Conservation (phyloP, 306 rosid genomes). For the Citrullus mucosospermus region DNA sequence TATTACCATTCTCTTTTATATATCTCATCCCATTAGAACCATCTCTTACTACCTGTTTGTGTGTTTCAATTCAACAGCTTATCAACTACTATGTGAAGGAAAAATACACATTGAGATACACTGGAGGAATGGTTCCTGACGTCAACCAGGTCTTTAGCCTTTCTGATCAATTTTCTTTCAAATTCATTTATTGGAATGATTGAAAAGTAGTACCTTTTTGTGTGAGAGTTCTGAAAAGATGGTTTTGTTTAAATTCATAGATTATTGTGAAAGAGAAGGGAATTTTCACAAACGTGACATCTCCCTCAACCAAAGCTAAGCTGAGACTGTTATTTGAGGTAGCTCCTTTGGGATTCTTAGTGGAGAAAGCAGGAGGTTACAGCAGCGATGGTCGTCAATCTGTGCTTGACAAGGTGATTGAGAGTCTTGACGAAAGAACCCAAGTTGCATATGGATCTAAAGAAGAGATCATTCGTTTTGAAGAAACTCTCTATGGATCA, state of each 20-base stretch:
- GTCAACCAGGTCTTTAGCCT: slow-evolving; percentile 57
- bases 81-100: slow-evolving; percentile 69
- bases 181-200: not conserved
- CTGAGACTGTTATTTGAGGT: slow-evolving; percentile 90
- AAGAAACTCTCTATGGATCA: slow-evolving; percentile 87
- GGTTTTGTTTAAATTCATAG: slow-evolving; percentile 22
- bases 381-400: slow-evolving; percentile 84
- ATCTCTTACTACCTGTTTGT: slow-evolving; percentile 16
- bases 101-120: slow-evolving; percentile 94
- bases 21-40: not conserved
- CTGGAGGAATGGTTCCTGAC: slow-evolving; percentile 99
- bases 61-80: slow-evolving; percentile 36
- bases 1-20: not conserved
- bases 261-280: slow-evolving; percentile 95
- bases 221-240: not conserved
- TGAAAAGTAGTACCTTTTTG: not conserved
- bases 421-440: slow-evolving; percentile 70
- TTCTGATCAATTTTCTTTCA: not conserved
- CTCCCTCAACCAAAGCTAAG: slow-evolving; percentile 91
- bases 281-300: slow-evolving; percentile 76
- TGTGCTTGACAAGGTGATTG: slow-evolving; percentile 73
- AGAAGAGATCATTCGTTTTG: slow-evolving; percentile 84
- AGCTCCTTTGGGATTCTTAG: slow-evolving; percentile 78
- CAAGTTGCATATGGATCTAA: slow-evolving; percentile 97
- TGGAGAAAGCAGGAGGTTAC: slow-evolving; percentile 92